Evolutionary conservation across 306 rosid genomes (phyloP), one percentile per base, ranked within the genome.

Genomic region (Acacia crassicarpa): DNA sequence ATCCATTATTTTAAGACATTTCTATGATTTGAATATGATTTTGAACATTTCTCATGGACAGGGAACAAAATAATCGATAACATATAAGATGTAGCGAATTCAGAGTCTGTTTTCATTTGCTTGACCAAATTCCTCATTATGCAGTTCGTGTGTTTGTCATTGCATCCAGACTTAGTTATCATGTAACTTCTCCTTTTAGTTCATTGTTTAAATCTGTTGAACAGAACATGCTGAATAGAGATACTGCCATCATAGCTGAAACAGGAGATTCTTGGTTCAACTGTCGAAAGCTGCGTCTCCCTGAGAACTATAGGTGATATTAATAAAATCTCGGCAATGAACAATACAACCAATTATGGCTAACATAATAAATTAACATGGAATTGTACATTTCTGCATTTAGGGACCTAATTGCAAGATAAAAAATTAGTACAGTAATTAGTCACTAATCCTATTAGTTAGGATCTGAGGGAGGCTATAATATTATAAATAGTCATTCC

Each of bases 241-340:
- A 91, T 86, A 84, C 77, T 68, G 98, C 97, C 40, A 82, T 93
- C 53, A 90, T 94, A 58, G 92, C 97, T 43, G 95, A 94, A 85
- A 94, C 97, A 27, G 27, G 27, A 27, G 27, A 27, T 27, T 27
- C 27, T 27, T 27, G 27, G 27, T 27, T 27, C 27, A 93, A 94
- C 72, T 93, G 97, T 86, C 97, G 89, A 85, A 94, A 93, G 86
- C 98, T 94, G 65, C 82, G 73, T 59, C 92, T 94, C 33, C 98
- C 97, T 20, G 90, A 88, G 80, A 90, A 88, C 82, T 94, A 97
- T n/a, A 91, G 97, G 97, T 86, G 72, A 82, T 89, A 51, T 22
- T 33, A 61, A 38, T 72, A 11, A 84, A 65, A 53, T 70, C 27
- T 65, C 61, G 72, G 44, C 70, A 23, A 4, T 16, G 4, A 58